Conservation (phyloP, 768 basidiomycete genomes). For the Russula sp. region DNA sequence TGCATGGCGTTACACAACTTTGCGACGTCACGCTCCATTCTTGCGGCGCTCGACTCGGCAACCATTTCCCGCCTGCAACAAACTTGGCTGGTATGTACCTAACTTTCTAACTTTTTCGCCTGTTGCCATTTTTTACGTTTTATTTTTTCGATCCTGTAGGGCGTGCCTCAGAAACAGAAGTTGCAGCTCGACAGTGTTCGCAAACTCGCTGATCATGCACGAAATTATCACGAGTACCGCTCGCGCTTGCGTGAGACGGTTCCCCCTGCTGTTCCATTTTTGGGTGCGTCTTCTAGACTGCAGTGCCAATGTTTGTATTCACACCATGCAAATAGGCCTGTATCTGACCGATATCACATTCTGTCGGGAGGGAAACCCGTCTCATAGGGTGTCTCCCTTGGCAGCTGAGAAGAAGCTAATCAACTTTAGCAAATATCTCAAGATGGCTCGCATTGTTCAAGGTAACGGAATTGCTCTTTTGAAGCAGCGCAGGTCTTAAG, state of each 20-base stretch:
- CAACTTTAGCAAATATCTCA: conserved; percentile 97
- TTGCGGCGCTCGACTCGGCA: conserved; percentile 92
- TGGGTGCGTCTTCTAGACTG: conserved; percentile 45
- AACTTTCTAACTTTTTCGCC: neutral
- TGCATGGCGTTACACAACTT: conserved; percentile 81
- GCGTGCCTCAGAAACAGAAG: conserved; percentile 80
- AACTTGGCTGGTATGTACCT: conserved; percentile 80
- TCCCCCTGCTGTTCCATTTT: conserved; percentile 91
- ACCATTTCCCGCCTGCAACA: conserved; percentile 88
- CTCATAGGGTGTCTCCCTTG: conserved; percentile 70
- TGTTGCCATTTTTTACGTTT: neutral
- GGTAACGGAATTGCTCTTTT: conserved; percentile 34
- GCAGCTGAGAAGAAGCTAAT: conserved; percentile 72
- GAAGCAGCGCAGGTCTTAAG: neutral
- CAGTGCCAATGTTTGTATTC: conserved; percentile 13
- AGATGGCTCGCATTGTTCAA: conserved; percentile 78
- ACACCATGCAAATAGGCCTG: conserved; percentile 42
- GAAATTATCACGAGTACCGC: conserved; percentile 90
- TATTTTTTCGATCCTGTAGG: conserved; percentile 37
- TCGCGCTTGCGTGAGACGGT: conserved; percentile 77
- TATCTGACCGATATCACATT: conserved; percentile 93
- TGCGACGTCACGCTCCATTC: conserved; percentile 85
- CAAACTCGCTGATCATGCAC: conserved; percentile 82
- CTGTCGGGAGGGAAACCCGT: conserved; percentile 90
- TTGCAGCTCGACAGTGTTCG: conserved; percentile 70